Conservation (phyloP, 2,329 filamentous ascomycete species). For the Colletotrichum liaoningense region DNA sequence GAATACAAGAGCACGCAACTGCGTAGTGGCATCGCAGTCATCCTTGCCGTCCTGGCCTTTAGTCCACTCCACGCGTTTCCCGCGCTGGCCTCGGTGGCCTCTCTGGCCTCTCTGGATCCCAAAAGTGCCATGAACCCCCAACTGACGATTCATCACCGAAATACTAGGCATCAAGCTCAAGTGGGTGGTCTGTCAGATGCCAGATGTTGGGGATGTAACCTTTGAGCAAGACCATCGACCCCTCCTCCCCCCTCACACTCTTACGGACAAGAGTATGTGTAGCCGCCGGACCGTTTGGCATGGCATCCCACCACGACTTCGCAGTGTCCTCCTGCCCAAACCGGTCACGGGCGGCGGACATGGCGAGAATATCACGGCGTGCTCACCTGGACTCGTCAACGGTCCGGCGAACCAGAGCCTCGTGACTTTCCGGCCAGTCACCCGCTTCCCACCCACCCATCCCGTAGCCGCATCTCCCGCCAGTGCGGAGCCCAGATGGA, state of each 20-base stretch:
- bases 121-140: background rate
- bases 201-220: background rate
- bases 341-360: slow-evolving; percentile 12
- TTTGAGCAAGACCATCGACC: too few relatives aligned
- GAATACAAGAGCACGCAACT: background rate
- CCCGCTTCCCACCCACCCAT: slow-evolving; percentile 4
- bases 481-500: slow-evolving; percentile 19
- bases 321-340: slow-evolving; percentile 7
- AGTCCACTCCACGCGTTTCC: background rate
- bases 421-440: slow-evolving; percentile 24
- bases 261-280: background rate
- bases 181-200: background rate
- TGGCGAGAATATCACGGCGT: slow-evolving; percentile 25
- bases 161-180: background rate
- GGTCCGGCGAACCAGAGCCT: slow-evolving; percentile 23
- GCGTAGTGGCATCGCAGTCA: background rate
- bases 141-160: background rate
- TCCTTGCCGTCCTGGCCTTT: background rate
- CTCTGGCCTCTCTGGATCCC: background rate
- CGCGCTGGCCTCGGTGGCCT: background rate
- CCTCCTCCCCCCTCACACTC: too few relatives aligned
- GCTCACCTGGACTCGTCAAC: slow-evolving; percentile 16
- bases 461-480: slow-evolving; percentile 11
- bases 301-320: background rate
- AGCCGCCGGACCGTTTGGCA: background rate